Evolutionary conservation across 192 early-diverging fungal genomes (phyloP).

Genomic region (Chytriomyces sp.): DNA sequence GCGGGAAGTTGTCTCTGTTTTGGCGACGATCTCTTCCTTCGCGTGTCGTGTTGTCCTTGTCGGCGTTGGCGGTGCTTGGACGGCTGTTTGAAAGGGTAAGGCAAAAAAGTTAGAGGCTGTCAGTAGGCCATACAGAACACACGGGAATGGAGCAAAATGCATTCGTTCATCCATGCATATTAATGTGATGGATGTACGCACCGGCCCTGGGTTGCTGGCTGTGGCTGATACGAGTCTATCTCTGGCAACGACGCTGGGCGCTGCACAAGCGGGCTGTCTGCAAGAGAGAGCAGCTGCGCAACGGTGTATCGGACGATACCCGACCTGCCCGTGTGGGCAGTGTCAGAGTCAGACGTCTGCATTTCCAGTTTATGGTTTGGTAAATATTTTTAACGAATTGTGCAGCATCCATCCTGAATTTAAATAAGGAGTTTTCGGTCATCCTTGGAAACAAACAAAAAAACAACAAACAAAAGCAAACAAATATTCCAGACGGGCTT

Average conservation of each 20-base stretch:
- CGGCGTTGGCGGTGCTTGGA: slow-evolving; percentile 5
- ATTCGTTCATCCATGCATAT: not conserved
- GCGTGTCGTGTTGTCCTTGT: not conserved
- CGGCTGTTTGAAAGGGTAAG: not conserved
- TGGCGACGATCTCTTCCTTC: not conserved
- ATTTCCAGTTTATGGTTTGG: too few relatives aligned
- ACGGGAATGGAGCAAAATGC: not conserved
- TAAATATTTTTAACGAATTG: too few relatives aligned
- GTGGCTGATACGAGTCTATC: slow-evolving; percentile 21
- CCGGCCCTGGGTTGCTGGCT: not conserved
- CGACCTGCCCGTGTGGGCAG: not conserved
- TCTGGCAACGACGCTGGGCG: slow-evolving; percentile 14
- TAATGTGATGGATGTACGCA: not conserved
- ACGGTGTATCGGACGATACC: slow-evolving; percentile 7
- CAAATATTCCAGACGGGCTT: too few relatives aligned
- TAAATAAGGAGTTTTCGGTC: too few relatives aligned
- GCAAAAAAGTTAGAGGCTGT: not conserved
- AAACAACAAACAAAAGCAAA: too few relatives aligned
- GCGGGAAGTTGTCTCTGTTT: slow-evolving; percentile 20
- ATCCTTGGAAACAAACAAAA: too few relatives aligned
- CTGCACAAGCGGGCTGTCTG: not conserved
- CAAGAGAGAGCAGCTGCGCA: slow-evolving; percentile 10
- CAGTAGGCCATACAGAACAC: not conserved
- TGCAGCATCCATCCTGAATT: too few relatives aligned
- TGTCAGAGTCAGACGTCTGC: too few relatives aligned